Conservation (phyloP, 106 monocot genomes). For the Vanilla planifolia region DNA sequence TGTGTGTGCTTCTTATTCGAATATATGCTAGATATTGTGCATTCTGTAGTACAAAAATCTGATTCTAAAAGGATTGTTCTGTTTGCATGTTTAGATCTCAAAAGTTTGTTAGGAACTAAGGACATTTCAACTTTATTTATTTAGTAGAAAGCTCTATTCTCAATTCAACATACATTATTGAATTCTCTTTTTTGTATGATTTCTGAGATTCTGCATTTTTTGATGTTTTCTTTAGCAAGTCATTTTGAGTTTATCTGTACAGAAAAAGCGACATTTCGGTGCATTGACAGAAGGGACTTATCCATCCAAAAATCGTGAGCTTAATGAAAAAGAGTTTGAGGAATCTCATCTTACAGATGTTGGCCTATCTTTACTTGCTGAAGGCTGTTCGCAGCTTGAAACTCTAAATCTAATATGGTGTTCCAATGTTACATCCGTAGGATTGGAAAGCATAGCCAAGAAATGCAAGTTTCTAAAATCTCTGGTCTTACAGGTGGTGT, state of each 20-base stretch:
- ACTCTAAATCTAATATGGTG: constrained; percentile 86
- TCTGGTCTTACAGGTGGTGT: constrained; percentile 70
- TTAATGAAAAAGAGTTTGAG: constrained; percentile 27
- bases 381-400: constrained; percentile 55
- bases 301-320: constrained; percentile 5
- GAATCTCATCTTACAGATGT: constrained; percentile 51
- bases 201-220: too few species aligned
- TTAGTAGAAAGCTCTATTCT: too few species aligned
- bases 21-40: too few species aligned
- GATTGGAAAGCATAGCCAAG: constrained; percentile 66
- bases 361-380: constrained; percentile 54
- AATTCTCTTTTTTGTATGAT: too few species aligned
- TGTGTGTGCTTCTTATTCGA: too few species aligned
- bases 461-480: constrained; percentile 61
- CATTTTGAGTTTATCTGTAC: constrained; percentile 13
- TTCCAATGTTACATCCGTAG: constrained; percentile 56
- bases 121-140: too few species aligned
- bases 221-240: too few species aligned
- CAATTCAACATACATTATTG: too few species aligned
- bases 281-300: constrained; percentile 8
- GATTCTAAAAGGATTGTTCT: too few species aligned
- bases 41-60: too few species aligned
- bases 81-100: too few species aligned
- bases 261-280: constrained; percentile 42
- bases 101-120: too few species aligned